Evolutionary conservation across 495 filamentous ascomycete genomes (phyloP).

Genomic region (Bacidia rubella): DNA sequence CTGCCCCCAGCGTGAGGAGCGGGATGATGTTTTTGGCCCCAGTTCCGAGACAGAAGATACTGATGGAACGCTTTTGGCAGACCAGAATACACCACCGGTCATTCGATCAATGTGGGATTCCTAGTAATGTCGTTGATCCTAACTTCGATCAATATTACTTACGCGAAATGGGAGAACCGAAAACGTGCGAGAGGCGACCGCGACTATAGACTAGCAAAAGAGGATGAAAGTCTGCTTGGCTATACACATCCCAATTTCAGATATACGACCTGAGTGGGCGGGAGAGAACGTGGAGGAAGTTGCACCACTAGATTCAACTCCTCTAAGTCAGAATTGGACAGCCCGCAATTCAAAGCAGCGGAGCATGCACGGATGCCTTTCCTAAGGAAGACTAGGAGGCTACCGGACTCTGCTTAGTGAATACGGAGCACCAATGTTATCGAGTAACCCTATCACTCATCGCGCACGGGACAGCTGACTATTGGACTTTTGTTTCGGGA

Average conservation of each 20-base stretch:
- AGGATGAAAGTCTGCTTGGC: conserved; percentile 25
- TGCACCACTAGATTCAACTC: background rate
- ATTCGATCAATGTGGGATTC: conserved; percentile 34
- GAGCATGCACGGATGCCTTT: too few species aligned
- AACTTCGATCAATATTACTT: conserved; percentile 23
- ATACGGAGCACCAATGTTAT: background rate
- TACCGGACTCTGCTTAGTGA: too few species aligned
- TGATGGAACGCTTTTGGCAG: conserved; percentile 13
- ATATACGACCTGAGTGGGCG: conserved; percentile 21
- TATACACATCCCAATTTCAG: conserved; percentile 33
- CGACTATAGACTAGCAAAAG: conserved; percentile 24
- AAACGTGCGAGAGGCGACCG: conserved; percentile 29
- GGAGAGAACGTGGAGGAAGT: conserved; percentile 17
- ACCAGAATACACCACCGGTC: conserved; percentile 31
- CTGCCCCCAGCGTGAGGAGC: background rate
- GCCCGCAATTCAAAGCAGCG: too few species aligned
- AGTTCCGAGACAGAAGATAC: background rate
- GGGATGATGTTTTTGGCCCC: background rate
- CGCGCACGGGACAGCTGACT: background rate
- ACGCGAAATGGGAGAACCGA: conserved; percentile 34
- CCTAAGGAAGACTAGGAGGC: too few species aligned
- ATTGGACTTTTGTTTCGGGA: background rate
- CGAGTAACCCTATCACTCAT: background rate
- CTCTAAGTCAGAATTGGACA: too few species aligned
- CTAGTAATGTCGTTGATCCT: conserved; percentile 28